Base-by-base conservation (phyloP, 441 rosid species). In the Biscutella auriculata region DNA sequence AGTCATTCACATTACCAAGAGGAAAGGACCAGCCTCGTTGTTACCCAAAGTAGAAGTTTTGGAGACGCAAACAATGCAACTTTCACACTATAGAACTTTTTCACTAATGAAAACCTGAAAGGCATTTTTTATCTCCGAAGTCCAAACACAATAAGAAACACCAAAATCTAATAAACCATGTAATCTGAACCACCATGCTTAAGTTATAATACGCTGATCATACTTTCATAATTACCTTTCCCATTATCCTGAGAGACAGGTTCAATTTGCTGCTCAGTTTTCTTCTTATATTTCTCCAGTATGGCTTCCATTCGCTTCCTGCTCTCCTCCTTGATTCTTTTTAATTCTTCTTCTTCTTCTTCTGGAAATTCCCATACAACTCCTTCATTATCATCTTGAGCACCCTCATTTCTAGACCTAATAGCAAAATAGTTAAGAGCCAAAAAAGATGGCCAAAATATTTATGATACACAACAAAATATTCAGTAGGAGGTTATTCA, bases 241-340 rank as follows among this genome's bases (percentile, higher is more conserved):
- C 37, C 69, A 13, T 48, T 61, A 57, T 73, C 79, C 29, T 52
- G 74, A 19, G 64, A 29, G 5, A 42, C 67, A 53, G 72, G 15
- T 42, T 67, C 79, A 47, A 33, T 75, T 50, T 79, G 78, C 58
- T 78, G 78, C 77, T 71, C 49, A 17, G 76, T 76, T 82, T 75
- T 66, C 67, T 77, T 80, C 73, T 65, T 88, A 67, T 84, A 64
- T 66, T 90, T 87, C 68, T 79, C 88, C 65, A 87, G 68, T 69
- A 94, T 85, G 51, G 94, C 97, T 60, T 84, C 82, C 74, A 76
- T 84, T 63, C 82, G 73, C 73, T 76, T 84, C 77, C 96, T 84
- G 70, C 99, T 94, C 76, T 90, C 92, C 76, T 87, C 95, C 82
- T 77, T 93, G 35, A 94, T 76, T 74, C 77, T 85, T 39, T 82